phyloP scores from a whole-genome alignment of 2,329 filamentous ascomycete species.

The Colletotrichum filicis region DNA sequence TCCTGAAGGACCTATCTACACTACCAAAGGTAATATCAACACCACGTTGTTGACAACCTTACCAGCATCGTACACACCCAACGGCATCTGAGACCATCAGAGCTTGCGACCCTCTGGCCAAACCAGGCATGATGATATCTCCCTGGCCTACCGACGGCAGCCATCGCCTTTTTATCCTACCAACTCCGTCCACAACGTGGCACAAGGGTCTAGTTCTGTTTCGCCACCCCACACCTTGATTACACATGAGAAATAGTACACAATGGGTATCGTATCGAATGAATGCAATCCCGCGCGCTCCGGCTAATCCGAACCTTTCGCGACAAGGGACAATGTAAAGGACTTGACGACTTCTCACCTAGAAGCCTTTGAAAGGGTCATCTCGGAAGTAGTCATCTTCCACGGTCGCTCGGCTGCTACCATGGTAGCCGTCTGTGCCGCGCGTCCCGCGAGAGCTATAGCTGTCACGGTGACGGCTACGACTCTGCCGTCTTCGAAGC shows the following conservation, averaged over 20 bases:
- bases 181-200: conserved; percentile 18
- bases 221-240: not conserved
- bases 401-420: conserved; percentile 56
- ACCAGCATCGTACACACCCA: not conserved
- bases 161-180: not conserved
- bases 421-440: conserved; percentile 59
- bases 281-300: conserved; percentile 25
- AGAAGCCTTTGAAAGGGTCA: conserved; percentile 73
- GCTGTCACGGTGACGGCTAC: conserved; percentile 65
- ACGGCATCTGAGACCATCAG: not conserved
- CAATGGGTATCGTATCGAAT: conserved; percentile 29
- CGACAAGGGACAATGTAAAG: conserved; percentile 9
- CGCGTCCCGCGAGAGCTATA: conserved; percentile 57
- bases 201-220: not conserved
- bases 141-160: not conserved
- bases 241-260: conserved; percentile 30
- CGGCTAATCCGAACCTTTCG: conserved; percentile 2
- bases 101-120: not conserved
- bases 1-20: conserved; percentile 16
- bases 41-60: not conserved
- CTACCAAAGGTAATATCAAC: not conserved
- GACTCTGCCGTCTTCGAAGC: conserved; percentile 61
- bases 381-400: conserved; percentile 70
- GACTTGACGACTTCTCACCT: conserved; percentile 28
- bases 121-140: conserved; percentile 5